A percentile compares a stretch with the other conserved stretches of the same genome.
These are phyloP conservation scores for Pyronema omphalodes DNA, from an alignment of 495 filamentous ascomycete genomes.

Conservation along the genomic window DNA sequence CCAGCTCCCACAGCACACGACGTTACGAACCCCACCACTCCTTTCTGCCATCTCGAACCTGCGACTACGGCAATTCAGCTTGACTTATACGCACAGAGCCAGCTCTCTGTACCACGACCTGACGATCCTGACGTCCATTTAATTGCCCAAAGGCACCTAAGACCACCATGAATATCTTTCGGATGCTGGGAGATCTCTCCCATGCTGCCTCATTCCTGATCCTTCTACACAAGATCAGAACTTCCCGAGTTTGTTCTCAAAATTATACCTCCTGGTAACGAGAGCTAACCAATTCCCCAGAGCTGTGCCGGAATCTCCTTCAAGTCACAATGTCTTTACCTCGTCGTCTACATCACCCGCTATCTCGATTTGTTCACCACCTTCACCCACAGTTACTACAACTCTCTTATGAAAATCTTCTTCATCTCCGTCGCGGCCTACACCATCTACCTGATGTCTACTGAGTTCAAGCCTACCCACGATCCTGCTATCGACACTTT, in stretches of 20 bases:
- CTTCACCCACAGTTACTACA: conserved; percentile 60
- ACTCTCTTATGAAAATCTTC: conserved; percentile 85
- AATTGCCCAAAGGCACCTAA: not conserved
- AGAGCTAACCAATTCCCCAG: conserved; percentile 19
- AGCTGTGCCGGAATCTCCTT: conserved; percentile 94
- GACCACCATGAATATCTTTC: conserved; percentile 8
- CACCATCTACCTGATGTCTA: conserved; percentile 91
- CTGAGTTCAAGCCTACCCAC: conserved; percentile 88
- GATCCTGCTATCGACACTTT: conserved; percentile 93
- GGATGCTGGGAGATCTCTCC: conserved; percentile 47
- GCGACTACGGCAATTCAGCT: too few species aligned
- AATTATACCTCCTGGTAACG: not conserved
- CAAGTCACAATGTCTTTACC: conserved; percentile 87
- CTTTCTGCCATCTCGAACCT: too few species aligned
- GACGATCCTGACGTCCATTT: too few species aligned
- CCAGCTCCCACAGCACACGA: too few species aligned
- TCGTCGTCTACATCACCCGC: conserved; percentile 79
- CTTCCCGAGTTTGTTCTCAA: conserved; percentile 13
- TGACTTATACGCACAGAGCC: too few species aligned
- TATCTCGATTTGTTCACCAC: conserved; percentile 46
- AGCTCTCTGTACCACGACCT: too few species aligned
- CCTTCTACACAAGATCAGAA: conserved; percentile 85
- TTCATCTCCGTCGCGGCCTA: conserved; percentile 78
- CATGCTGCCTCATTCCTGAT: conserved; percentile 90
- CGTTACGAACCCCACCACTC: too few species aligned